Percentiles rank a stretch among this genome's conserved stretches.
Conservation (phyloP, 2,329 filamentous ascomycete genomes). For the Colletotrichum horii region DNA sequence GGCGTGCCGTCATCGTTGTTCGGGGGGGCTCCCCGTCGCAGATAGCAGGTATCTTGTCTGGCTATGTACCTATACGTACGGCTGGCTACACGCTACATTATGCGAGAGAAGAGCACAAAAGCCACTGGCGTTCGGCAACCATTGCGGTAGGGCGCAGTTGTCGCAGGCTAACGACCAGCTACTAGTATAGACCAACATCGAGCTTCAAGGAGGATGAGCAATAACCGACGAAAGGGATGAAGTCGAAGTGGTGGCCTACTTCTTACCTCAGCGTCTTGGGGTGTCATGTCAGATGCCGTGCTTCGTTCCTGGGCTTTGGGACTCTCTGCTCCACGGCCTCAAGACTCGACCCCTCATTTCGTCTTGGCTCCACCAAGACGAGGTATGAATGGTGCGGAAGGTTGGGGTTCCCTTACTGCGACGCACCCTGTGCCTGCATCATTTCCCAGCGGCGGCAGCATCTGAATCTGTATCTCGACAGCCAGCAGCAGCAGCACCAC, state of each 20-base stretch:
- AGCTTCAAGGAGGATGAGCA: no score
- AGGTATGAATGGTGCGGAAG: not conserved
- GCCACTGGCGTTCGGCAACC: not conserved
- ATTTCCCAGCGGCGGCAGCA: not conserved
- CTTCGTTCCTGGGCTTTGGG: not conserved
- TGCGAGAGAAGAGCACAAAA: not conserved
- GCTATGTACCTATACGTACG: no score
- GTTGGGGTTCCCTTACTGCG: not conserved
- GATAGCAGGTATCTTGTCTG: not conserved
- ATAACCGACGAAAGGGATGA: not conserved
- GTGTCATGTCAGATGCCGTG: not conserved
- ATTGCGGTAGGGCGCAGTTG: not conserved
- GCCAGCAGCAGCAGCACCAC: not conserved
- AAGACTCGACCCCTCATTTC: not conserved
- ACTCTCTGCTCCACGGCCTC: not conserved
- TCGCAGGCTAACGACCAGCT: no score
- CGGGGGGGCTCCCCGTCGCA: slow-evolving; percentile 2
- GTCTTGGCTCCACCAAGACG: not conserved
- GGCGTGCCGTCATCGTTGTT: not conserved
- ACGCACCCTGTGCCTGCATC: not conserved
- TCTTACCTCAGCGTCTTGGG: not conserved
- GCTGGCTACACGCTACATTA: no score
- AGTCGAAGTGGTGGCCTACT: not conserved
- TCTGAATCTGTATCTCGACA: not conserved
- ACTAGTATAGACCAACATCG: no score